Evolutionary conservation across 2,329 filamentous ascomycete genomes (phyloP).

Genomic region (Monosporascus sp.): DNA sequence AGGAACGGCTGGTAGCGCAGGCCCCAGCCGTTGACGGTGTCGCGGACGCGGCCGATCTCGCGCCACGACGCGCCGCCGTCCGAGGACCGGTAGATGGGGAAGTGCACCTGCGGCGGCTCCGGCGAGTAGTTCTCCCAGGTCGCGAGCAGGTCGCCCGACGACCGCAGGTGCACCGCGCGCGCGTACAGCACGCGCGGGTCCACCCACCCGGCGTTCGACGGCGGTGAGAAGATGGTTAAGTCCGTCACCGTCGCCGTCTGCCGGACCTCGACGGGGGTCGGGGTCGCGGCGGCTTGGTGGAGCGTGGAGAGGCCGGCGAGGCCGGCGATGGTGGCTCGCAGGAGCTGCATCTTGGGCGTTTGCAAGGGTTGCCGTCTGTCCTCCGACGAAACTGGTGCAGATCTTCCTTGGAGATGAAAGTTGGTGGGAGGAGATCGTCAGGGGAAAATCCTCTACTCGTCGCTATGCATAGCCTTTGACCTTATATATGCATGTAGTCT

Average conservation of each 20-base stretch:
- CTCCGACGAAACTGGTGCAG: not conserved
- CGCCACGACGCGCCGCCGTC: conserved; percentile 56
- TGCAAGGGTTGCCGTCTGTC: not conserved
- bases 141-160: conserved; percentile 38
- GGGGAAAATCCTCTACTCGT: not conserved
- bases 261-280: not conserved
- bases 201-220: conserved; percentile 31
- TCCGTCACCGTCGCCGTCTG: not conserved
- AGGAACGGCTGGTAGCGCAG: conserved; percentile 64
- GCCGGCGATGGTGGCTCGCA: not conserved
- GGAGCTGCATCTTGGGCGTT: not conserved
- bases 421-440: not conserved
- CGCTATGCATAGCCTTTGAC: not conserved
- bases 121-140: conserved; percentile 52
- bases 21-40: conserved; percentile 59
- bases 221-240: conserved; percentile 32
- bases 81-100: conserved; percentile 45
- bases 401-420: not conserved
- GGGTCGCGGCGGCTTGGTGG: not conserved
- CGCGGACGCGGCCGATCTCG: conserved; percentile 55
- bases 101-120: conserved; percentile 48
- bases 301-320: not conserved
- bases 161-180: conserved; percentile 34
- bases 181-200: conserved; percentile 39
- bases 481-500: not conserved